Conservation (phyloP, 345 rosid species). For the Pistacia atlantica region DNA sequence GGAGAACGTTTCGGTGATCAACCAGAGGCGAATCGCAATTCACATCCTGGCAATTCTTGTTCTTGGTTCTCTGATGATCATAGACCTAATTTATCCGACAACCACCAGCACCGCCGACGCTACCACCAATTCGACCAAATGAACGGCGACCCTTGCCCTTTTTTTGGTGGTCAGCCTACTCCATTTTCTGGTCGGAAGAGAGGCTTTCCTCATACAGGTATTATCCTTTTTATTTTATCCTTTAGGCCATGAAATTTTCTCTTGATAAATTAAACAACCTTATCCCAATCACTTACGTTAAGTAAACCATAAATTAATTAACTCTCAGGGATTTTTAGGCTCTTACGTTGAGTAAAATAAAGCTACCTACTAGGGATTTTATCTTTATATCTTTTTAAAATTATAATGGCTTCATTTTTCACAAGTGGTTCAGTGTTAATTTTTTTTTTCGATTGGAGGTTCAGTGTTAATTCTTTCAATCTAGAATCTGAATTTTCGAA, state of each 20-base stretch:
- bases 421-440: neutral
- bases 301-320: too few relatives aligned
- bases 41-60: slow-evolving; percentile 13
- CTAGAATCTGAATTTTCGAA: neutral
- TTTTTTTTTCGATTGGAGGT: neutral
- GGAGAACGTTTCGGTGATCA: slow-evolving; percentile 31
- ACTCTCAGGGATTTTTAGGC: too few relatives aligned
- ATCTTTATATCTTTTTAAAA: neutral
- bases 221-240: neutral
- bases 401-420: neutral
- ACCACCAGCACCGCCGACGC: slow-evolving; percentile 30
- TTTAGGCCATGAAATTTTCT: neutral
- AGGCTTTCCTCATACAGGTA: slow-evolving; percentile 40
- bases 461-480: neutral
- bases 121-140: slow-evolving; percentile 34
- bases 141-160: slow-evolving; percentile 32
- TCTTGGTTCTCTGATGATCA: slow-evolving; percentile 25
- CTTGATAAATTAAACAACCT: neutral
- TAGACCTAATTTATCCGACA: slow-evolving; percentile 25
- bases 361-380: neutral
- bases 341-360: neutral
- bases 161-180: slow-evolving; percentile 29
- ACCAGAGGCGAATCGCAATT: slow-evolving; percentile 28
- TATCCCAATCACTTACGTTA: neutral
- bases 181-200: slow-evolving; percentile 47